phyloP scores from a whole-genome alignment of 1,284 basidiomycete species.

The Neolentinus lepideus region DNA sequence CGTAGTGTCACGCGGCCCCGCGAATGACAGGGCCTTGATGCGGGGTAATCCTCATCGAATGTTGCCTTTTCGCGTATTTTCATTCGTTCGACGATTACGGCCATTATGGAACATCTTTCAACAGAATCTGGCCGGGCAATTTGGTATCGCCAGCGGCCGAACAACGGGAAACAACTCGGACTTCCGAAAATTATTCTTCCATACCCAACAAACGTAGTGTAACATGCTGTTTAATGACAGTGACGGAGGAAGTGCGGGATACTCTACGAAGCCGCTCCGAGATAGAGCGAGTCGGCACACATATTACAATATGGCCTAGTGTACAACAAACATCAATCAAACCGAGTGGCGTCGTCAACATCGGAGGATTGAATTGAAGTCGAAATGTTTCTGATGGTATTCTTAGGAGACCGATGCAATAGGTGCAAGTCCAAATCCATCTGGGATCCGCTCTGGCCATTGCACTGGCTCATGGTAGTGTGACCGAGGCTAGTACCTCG shows the following conservation, averaged over 20 bases:
- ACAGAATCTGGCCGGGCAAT: not conserved
- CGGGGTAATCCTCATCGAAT: not conserved
- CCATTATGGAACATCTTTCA: not conserved
- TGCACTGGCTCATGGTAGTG: not conserved
- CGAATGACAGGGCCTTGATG: not conserved
- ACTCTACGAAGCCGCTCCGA: too few species aligned
- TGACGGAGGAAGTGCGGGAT: not conserved
- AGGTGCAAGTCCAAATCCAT: not conserved
- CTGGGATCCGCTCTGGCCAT: not conserved
- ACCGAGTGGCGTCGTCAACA: too few species aligned
- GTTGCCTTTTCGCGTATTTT: not conserved
- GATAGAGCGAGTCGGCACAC: too few species aligned
- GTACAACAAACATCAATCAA: too few species aligned
- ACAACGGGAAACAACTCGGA: not conserved
- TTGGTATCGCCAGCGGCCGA: not conserved
- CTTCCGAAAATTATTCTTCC: not conserved
- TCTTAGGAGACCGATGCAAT: not conserved
- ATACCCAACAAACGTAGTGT: not conserved
- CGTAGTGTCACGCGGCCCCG: not conserved
- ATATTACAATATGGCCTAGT: too few species aligned
- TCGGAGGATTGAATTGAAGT: too few species aligned
- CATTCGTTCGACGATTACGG: not conserved
- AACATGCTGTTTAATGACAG: not conserved
- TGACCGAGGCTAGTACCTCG: not conserved
- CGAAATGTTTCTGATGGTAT: not conserved